Evolutionary conservation across 2,329 filamentous ascomycete species (phyloP).

Genomic region (Talaromyces sp.): DNA sequence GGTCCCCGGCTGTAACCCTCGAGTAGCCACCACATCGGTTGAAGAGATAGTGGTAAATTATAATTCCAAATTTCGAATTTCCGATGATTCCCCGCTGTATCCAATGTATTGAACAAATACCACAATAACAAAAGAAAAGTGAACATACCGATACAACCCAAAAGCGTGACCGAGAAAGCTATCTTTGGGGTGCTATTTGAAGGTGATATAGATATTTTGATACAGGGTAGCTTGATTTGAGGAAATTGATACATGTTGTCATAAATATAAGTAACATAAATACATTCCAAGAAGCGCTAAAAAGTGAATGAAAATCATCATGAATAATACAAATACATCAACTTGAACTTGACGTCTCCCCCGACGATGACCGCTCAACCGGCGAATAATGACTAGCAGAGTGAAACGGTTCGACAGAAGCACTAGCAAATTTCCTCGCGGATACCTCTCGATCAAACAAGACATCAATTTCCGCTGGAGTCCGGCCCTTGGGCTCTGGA

Average conservation of each 20-base stretch:
- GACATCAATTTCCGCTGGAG: conserved; percentile 38
- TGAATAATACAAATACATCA: not conserved
- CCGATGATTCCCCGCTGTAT: not conserved
- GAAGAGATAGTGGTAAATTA: not conserved
- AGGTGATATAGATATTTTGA: not conserved
- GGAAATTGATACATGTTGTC: not conserved
- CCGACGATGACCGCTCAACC: not conserved
- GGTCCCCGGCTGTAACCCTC: not conserved
- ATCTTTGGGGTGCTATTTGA: not conserved
- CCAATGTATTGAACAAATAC: not conserved
- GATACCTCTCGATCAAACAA: conserved; percentile 34
- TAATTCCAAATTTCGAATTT: not conserved
- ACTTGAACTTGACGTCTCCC: not conserved
- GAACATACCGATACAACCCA: not conserved
- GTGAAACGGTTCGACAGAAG: conserved; percentile 27
- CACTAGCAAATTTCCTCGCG: conserved; percentile 22
- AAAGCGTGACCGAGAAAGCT: not conserved
- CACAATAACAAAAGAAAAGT: not conserved
- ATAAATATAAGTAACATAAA: not conserved
- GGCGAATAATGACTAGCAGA: not conserved
- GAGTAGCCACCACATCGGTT: not conserved
- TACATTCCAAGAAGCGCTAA: not conserved
- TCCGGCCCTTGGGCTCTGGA: conserved; percentile 36
- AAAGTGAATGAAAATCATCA: not conserved
- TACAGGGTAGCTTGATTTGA: not conserved